Evolutionary conservation across 2,329 filamentous ascomycete species (phyloP).

Genomic region (Neofusicoccum kwambonambiense): DNA sequence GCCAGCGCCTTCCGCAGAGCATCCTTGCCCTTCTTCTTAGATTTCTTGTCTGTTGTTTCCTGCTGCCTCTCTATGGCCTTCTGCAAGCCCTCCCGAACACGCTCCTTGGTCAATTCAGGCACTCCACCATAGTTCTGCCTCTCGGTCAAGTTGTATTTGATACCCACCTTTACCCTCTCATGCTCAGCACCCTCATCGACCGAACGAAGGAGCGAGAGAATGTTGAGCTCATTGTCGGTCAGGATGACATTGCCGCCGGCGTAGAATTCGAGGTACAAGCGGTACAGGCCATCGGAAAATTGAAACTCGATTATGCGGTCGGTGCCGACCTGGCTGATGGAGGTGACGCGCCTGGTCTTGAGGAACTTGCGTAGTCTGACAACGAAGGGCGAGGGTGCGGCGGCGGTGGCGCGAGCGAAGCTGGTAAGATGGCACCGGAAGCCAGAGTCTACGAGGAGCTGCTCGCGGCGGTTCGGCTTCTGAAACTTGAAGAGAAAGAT

Average conservation of each 20-base stretch:
- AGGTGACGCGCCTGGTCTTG: slow-evolving; percentile 80
- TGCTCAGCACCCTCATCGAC: slow-evolving; percentile 81
- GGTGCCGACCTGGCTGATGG: slow-evolving; percentile 81
- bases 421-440: slow-evolving; percentile 94
- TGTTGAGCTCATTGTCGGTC: slow-evolving; percentile 79
- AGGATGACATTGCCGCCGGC: slow-evolving; percentile 93
- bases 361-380: slow-evolving; percentile 81
- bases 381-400: slow-evolving; percentile 82
- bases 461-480: slow-evolving; percentile 83
- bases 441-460: slow-evolving; percentile 88
- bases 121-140: slow-evolving; percentile 80
- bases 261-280: slow-evolving; percentile 92
- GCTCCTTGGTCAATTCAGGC: slow-evolving; percentile 70
- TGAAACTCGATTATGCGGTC: slow-evolving; percentile 89
- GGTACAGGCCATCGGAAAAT: slow-evolving; percentile 88
- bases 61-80: slow-evolving; percentile 62
- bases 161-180: slow-evolving; percentile 74
- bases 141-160: slow-evolving; percentile 76
- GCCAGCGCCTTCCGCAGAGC: slow-evolving; percentile 77
- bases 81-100: slow-evolving; percentile 68
- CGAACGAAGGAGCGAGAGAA: slow-evolving; percentile 75
- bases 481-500: slow-evolving; percentile 95
- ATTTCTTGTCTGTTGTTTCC: slow-evolving; percentile 54
- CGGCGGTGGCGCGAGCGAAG: slow-evolving; percentile 83
- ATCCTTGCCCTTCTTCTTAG: slow-evolving; percentile 73